Percentiles rank a stretch among this genome's conserved stretches.
phyloP scores from a whole-genome alignment of 148 eudicot species.

The Persicaria maculosa region DNA sequence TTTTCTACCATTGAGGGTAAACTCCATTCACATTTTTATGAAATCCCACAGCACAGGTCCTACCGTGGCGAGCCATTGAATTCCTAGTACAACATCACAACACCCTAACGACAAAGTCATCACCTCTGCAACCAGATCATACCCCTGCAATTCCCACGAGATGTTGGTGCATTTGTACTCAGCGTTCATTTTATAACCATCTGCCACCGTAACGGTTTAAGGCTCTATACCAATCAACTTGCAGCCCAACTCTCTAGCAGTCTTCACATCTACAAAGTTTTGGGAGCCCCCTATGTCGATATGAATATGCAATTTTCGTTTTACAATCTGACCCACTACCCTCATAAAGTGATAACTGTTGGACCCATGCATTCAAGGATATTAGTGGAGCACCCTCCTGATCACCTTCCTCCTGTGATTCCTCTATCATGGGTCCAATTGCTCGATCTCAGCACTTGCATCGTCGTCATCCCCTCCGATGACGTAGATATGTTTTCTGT shows the following conservation, averaged over 20 bases:
- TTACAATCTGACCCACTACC: neutral
- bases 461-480: too few relatives aligned
- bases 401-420: neutral
- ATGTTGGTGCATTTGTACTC: too few relatives aligned
- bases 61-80: neutral
- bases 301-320: neutral
- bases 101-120: too few relatives aligned
- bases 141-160: too few relatives aligned
- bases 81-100: too few relatives aligned
- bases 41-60: slow-evolving; percentile 2
- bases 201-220: too few relatives aligned
- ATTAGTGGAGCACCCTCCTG: too few relatives aligned
- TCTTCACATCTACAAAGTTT: neutral
- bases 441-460: neutral
- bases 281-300: neutral
- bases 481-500: too few relatives aligned
- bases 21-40: neutral
- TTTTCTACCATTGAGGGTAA: neutral
- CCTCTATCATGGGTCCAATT: neutral
- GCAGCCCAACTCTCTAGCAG: too few relatives aligned
- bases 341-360: neutral
- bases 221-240: too few relatives aligned
- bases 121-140: too few relatives aligned
- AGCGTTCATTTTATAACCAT: too few relatives aligned
- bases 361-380: neutral